Percentiles rank a stretch among this genome's conserved stretches.
Evolutionary conservation across 2,329 filamentous ascomycete species (phyloP).

Genomic region (Diaporthe sp.): DNA sequence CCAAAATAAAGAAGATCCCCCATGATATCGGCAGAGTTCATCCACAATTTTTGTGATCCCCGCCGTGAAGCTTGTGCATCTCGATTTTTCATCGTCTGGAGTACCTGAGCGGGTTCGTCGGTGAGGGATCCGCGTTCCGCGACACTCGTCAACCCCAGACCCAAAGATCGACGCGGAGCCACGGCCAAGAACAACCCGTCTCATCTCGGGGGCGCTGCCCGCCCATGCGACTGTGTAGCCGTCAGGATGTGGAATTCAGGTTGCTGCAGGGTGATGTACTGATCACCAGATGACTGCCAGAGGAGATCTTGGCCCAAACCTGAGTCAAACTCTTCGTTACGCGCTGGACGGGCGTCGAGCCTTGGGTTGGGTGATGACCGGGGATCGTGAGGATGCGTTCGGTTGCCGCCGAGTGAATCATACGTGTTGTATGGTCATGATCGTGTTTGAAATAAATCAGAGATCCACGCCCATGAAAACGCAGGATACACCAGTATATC

Average conservation of each 20-base stretch:
- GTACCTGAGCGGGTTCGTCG: background rate
- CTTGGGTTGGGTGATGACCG: background rate
- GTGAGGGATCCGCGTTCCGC: constrained; percentile 26
- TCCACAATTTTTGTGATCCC: background rate
- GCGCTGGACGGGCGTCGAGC: background rate
- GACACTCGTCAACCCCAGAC: constrained; percentile 19
- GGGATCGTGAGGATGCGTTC: background rate
- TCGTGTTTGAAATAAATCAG: background rate
- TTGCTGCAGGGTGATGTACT: background rate
- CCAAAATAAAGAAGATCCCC: background rate
- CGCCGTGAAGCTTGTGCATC: background rate
- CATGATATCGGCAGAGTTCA: background rate
- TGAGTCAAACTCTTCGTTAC: background rate
- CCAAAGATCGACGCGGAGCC: constrained; percentile 27
- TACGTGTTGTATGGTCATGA: background rate
- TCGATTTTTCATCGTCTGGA: background rate
- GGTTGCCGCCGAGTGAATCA: background rate
- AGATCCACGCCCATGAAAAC: no score
- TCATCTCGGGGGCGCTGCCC: constrained; percentile 9
- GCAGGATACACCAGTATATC: no score
- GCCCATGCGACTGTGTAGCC: background rate
- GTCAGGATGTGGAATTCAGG: background rate
- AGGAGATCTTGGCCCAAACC: constrained; percentile 16
- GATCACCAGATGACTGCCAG: background rate
- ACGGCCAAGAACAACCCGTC: constrained; percentile 16